These are phyloP conservation scores for Penicillium decumbens DNA, from an alignment of 2,329 filamentous ascomycete species.

Conservation along the genomic window DNA sequence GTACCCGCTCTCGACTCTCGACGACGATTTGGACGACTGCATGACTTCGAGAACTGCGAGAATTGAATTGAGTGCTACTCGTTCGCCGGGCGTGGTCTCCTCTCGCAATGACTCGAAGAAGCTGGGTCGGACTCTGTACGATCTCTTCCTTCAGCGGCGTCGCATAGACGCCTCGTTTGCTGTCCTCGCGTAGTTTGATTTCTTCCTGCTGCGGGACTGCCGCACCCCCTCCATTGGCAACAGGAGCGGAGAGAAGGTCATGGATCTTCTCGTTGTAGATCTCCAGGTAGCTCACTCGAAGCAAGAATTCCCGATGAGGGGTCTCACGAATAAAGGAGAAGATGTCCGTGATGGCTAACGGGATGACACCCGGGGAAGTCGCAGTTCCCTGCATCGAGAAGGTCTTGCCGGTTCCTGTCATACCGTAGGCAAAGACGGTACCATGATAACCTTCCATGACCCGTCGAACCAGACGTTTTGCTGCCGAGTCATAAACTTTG, in stretches of 20 bases:
- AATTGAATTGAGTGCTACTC: slow-evolving; percentile 94
- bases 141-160: slow-evolving; percentile 97
- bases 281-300: slow-evolving; percentile 95
- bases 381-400: slow-evolving; percentile 99
- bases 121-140: slow-evolving; percentile 92
- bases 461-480: slow-evolving; percentile 86
- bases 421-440: slow-evolving; percentile 96
- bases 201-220: slow-evolving; percentile 69
- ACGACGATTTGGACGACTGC: slow-evolving; percentile 98
- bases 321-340: slow-evolving; percentile 99
- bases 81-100: slow-evolving; percentile 87
- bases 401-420: slow-evolving; percentile 98
- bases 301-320: slow-evolving; percentile 84
- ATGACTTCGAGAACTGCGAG: slow-evolving; percentile 93
- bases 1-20: slow-evolving; percentile 83
- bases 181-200: slow-evolving; percentile 94
- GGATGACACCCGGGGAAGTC: slow-evolving; percentile 91
- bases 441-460: slow-evolving; percentile 99
- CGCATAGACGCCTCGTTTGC: slow-evolving; percentile 92
- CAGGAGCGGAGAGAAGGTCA: slow-evolving; percentile 76
- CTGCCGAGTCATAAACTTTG: slow-evolving; percentile 87
- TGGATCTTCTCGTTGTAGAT: slow-evolving; percentile 99
- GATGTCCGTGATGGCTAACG: slow-evolving; percentile 94
- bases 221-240: slow-evolving; percentile 45
- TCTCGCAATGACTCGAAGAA: slow-evolving; percentile 87